phyloP scores from a whole-genome alignment of 192 early-diverging fungal species.

The Gryganskiella cystojenkinii region DNA sequence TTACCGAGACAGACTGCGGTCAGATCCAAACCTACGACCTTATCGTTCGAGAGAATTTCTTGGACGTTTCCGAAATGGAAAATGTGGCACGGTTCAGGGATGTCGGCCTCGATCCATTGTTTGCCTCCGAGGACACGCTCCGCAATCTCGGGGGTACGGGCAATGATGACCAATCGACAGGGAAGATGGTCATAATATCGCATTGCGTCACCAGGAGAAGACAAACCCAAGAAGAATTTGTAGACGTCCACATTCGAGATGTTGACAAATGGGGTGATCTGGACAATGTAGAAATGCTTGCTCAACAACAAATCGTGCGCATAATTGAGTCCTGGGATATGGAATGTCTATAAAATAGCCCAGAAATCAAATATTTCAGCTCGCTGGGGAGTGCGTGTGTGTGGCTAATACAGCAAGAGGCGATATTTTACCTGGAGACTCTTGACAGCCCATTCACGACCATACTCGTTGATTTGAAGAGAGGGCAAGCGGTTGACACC shows the following conservation, averaged over 20 bases:
- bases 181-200: conserved; percentile 47
- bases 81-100: conserved; percentile 50
- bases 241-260: conserved; percentile 27
- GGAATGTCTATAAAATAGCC: conserved; percentile 24
- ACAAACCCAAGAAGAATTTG: conserved; percentile 46
- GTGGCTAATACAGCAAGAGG: no score
- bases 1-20: conserved; percentile 48
- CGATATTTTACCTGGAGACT: conserved; percentile 30
- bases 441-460: conserved; percentile 39
- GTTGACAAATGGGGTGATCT: conserved; percentile 49
- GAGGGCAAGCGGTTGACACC: conserved; percentile 36
- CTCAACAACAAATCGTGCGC: conserved; percentile 46
- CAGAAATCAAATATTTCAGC: not conserved
- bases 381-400: no score
- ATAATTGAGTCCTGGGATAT: conserved; percentile 46
- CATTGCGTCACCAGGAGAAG: conserved; percentile 49
- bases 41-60: conserved; percentile 20
- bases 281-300: conserved; percentile 51
- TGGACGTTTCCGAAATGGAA: conserved; percentile 51
- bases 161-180: conserved; percentile 49
- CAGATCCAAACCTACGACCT: conserved; percentile 38
- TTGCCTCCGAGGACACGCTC: conserved; percentile 28
- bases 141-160: conserved; percentile 36
- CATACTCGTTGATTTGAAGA: conserved; percentile 46
- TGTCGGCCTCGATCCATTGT: conserved; percentile 47